A percentile compares a stretch with the other conserved stretches of the same genome.
Evolutionary conservation across 768 basidiomycete species (phyloP).

Genomic region (Phanerochaete carnosa): DNA sequence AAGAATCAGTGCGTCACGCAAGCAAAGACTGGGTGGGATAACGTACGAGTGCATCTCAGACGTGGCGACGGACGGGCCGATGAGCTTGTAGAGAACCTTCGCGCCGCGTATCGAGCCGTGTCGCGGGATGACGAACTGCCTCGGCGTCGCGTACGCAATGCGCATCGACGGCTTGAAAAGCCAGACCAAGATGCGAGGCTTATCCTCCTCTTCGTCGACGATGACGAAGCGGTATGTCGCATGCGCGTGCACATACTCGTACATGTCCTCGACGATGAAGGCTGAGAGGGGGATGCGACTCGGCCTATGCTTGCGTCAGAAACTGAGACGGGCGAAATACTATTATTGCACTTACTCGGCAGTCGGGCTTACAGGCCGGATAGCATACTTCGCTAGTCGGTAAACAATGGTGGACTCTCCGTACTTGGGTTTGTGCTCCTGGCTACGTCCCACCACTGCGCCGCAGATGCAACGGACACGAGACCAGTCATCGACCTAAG

Average conservation of each 20-base stretch:
- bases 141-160: slow-evolving; percentile 64
- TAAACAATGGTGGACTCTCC: slow-evolving; percentile 40
- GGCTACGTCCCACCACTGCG: slow-evolving; percentile 72
- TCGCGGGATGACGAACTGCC: slow-evolving; percentile 56
- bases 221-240: slow-evolving; percentile 91
- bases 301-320: slow-evolving; percentile 26
- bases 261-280: slow-evolving; percentile 91
- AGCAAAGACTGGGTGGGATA: background rate
- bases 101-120: slow-evolving; percentile 63
- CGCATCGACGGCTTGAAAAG: slow-evolving; percentile 89
- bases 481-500: slow-evolving; percentile 62
- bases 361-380: slow-evolving; percentile 62
- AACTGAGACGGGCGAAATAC: background rate
- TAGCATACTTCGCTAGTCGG: slow-evolving; percentile 80
- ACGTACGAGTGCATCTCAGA: slow-evolving; percentile 54
- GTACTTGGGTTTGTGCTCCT: slow-evolving; percentile 39
- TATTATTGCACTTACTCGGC: slow-evolving; percentile 57
- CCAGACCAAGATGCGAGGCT: slow-evolving; percentile 84
- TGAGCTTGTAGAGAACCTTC: slow-evolving; percentile 82
- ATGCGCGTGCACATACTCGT: slow-evolving; percentile 87
- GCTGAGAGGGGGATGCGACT: slow-evolving; percentile 66
- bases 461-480: slow-evolving; percentile 78
- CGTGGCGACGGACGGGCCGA: slow-evolving; percentile 54
- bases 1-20: background rate
- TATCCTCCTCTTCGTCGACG: slow-evolving; percentile 82